Evolutionary conservation across 495 filamentous ascomycete genomes (phyloP).

Genomic region (Opeltia flavorubescens): DNA sequence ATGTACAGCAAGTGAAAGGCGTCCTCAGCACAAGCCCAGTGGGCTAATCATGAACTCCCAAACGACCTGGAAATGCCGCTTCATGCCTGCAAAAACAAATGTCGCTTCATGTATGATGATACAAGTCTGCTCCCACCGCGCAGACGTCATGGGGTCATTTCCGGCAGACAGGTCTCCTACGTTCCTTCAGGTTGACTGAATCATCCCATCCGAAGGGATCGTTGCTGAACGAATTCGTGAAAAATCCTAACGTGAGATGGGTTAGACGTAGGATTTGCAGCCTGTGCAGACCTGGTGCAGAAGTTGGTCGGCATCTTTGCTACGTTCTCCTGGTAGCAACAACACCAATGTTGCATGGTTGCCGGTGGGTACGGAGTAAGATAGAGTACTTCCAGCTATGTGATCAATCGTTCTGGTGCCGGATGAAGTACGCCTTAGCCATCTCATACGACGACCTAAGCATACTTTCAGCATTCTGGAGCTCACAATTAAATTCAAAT

Average conservation of each 20-base stretch:
- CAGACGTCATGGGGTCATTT: not conserved
- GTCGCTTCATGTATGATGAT: conserved; percentile 5
- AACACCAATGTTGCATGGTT: too few species aligned
- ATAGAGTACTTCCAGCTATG: too few species aligned
- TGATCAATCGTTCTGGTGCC: conserved; percentile 15
- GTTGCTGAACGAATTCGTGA: too few species aligned
- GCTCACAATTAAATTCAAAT: not conserved
- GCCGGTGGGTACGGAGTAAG: too few species aligned
- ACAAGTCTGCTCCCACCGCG: not conserved
- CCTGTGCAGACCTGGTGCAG: too few species aligned
- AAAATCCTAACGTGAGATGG: too few species aligned
- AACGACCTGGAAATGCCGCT: conserved; percentile 8
- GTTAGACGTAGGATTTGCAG: too few species aligned
- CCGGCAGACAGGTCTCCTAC: too few species aligned
- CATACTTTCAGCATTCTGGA: conserved; percentile 47
- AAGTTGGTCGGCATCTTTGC: too few species aligned
- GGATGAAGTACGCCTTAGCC: conserved; percentile 61
- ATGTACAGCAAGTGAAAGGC: conserved; percentile 3
- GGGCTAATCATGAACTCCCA: not conserved
- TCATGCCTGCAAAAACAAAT: conserved; percentile 1
- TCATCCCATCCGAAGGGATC: too few species aligned
- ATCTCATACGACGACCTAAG: conserved; percentile 63
- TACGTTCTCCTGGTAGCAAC: too few species aligned
- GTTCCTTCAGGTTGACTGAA: too few species aligned
- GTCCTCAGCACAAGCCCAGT: not conserved